Conservation (phyloP, 1,284 basidiomycete genomes). For the Phlebopus sp. region DNA sequence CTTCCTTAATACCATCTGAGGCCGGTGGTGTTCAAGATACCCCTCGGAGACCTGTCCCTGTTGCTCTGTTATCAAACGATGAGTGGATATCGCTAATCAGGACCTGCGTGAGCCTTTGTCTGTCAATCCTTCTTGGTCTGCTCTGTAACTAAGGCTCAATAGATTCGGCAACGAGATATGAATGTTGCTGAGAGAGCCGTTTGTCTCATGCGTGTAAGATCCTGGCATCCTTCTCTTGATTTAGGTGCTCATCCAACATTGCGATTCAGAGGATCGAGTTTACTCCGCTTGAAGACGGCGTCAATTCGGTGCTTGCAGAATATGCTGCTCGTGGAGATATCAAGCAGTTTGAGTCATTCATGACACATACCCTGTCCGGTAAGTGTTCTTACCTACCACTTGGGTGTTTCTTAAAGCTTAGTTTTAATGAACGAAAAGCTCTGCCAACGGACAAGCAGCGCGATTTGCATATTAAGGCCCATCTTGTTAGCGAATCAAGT, state of each 20-base stretch:
- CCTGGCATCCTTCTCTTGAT: background rate
- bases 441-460: slow-evolving; percentile 54
- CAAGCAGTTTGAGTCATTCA: slow-evolving; percentile 42
- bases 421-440: slow-evolving; percentile 26
- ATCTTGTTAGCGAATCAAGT: slow-evolving; percentile 37
- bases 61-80: slow-evolving; percentile 41
- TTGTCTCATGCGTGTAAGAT: slow-evolving; percentile 50
- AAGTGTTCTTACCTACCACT: slow-evolving; percentile 11
- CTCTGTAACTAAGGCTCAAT: background rate
- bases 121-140: background rate
- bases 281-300: slow-evolving; percentile 36
- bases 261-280: slow-evolving; percentile 37
- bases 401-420: background rate
- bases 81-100: slow-evolving; percentile 55
- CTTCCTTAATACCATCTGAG: background rate
- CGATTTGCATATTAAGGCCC: slow-evolving; percentile 65
- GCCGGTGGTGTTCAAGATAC: background rate
- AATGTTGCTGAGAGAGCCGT: slow-evolving; percentile 36
- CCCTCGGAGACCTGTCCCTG: slow-evolving; percentile 25
- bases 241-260: background rate
- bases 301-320: slow-evolving; percentile 47
- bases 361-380: slow-evolving; percentile 46
- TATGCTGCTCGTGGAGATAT: slow-evolving; percentile 50
- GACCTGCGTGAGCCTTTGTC: slow-evolving; percentile 32
- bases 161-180: slow-evolving; percentile 37